phyloP scores from a whole-genome alignment of 768 basidiomycete genomes.

The Megacollybia marginata region DNA sequence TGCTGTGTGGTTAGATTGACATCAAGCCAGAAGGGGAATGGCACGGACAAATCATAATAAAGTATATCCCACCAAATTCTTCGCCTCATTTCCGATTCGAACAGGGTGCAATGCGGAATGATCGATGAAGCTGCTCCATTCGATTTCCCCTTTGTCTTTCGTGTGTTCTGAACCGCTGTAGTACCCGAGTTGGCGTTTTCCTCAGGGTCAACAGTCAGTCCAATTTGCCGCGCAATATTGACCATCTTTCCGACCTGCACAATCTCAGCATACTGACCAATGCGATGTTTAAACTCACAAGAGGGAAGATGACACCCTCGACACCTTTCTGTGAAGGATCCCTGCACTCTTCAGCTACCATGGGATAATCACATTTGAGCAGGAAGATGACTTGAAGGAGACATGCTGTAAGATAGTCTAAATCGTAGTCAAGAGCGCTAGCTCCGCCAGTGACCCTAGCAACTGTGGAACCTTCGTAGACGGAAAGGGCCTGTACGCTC shows the following conservation, averaged over 20 bases:
- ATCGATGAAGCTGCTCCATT: neutral
- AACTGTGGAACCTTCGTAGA: constrained; percentile 30
- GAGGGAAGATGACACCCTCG: constrained; percentile 26
- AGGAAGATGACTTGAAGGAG: constrained; percentile 48
- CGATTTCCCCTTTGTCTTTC: neutral
- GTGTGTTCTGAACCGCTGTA: neutral
- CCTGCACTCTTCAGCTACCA: too few relatives aligned
- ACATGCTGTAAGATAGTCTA: constrained; percentile 55
- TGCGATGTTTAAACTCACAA: constrained; percentile 24
- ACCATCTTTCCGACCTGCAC: constrained; percentile 62
- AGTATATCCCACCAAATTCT: constrained; percentile 76
- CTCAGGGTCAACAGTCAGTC: constrained; percentile 53
- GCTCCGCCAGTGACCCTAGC: neutral
- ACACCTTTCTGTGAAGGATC: neutral
- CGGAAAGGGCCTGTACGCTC: constrained; percentile 37
- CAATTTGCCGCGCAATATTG: constrained; percentile 56
- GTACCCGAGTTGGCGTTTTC: constrained; percentile 23
- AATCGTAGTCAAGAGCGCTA: constrained; percentile 25
- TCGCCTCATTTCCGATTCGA: constrained; percentile 44
- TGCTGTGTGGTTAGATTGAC: constrained; percentile 18
- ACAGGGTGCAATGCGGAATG: constrained; percentile 20
- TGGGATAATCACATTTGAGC: constrained; percentile 36
- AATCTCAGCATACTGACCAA: neutral
- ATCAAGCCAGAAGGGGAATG: constrained; percentile 1
- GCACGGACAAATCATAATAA: constrained; percentile 70